Evolutionary conservation across 1,139 yeast species (phyloP), one percentile per base, ranked within the genome.

Genomic region (Pichia cactophila): DNA sequence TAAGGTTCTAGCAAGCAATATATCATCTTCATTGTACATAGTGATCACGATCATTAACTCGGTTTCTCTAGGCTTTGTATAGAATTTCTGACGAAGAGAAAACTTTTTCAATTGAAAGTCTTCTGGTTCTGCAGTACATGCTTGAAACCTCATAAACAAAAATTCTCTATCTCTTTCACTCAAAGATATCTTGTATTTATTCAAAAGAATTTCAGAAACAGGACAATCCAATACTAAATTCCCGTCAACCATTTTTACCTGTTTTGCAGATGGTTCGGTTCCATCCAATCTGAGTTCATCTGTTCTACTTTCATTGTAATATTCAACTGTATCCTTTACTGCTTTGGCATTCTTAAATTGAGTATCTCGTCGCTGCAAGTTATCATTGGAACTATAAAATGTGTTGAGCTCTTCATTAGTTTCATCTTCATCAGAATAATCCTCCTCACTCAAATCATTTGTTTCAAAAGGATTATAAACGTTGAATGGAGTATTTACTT

Each of bases 211-310:
- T 47, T 74, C 70, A 2, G 89, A 83, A 4, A 83, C 86, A 2
- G 92, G 94, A 57, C 90, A 86, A 65, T 85, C 95, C 43, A 85
- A 75, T 10, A 86, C 86, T 59, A 85, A 75, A 61, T 85, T 84
- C 35, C 94, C 94, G 52, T 79, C 71, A 56, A 81, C 82, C 61
- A 84, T 61, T 40, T 62, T 45, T 42, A 64, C 67, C 48, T 64
- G 66, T 33, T 63, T 56, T 1, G 65, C 63, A 1, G 56, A 51
- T 12, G 50, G 48, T 14, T 46, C 46, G 2, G n/a, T 2, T 23
- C 23, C 17, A 29, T n/a, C 43, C 12, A 46, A 47, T 23, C 69
- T 53, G 81, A 82, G 54, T 71, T 70, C 57, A 26, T 12, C 26
- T 38, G 8, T 3, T 12, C 77, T 54, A 55, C 59, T 45, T 54